phyloP scores from a whole-genome alignment of 805 yeast genomes.

The Metschnikowia corniflorae region DNA sequence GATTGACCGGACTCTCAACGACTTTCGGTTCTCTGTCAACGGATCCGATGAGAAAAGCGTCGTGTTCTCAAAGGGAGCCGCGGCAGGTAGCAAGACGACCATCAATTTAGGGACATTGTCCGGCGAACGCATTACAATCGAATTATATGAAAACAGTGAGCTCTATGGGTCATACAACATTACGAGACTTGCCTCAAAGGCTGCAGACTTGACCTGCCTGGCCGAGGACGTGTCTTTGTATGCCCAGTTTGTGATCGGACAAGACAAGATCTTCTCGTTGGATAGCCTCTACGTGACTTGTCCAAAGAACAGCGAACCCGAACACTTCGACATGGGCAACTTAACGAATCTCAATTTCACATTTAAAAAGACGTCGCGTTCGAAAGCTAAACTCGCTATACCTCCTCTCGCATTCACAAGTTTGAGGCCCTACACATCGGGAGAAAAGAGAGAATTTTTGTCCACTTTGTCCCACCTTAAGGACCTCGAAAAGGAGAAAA shows the following conservation, averaged over 20 bases:
- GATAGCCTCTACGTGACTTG: conserved; percentile 46
- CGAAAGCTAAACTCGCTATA: conserved; percentile 27
- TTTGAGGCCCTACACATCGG: conserved; percentile 28
- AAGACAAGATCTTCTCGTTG: conserved; percentile 49
- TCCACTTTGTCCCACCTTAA: conserved; percentile 52
- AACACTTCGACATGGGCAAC: conserved; percentile 12
- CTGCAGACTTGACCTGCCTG: conserved; percentile 40
- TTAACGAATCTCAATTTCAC: conserved; percentile 12
- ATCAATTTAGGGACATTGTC: conserved; percentile 36
- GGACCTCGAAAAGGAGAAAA: conserved; percentile 51
- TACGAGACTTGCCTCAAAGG: conserved; percentile 24
- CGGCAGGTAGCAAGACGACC: conserved; percentile 29
- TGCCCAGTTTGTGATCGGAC: conserved; percentile 44
- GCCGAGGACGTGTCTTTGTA: conserved; percentile 25
- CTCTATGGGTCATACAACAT: conserved; percentile 27
- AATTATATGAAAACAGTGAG: conserved; percentile 38
- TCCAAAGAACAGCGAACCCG: conserved; percentile 16
- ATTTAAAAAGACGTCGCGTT: conserved; percentile 15
- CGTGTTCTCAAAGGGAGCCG: conserved; percentile 49
- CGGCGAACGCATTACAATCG: conserved; percentile 28
- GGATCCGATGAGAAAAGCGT: conserved; percentile 20
- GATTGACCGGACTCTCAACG: conserved; percentile 51
- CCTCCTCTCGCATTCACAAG: conserved; percentile 47
- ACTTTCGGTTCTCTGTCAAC: conserved; percentile 40
- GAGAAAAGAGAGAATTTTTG: conserved; percentile 44